Conservation (phyloP, 1,284 basidiomycete species). For the Blastosporella zonata region DNA sequence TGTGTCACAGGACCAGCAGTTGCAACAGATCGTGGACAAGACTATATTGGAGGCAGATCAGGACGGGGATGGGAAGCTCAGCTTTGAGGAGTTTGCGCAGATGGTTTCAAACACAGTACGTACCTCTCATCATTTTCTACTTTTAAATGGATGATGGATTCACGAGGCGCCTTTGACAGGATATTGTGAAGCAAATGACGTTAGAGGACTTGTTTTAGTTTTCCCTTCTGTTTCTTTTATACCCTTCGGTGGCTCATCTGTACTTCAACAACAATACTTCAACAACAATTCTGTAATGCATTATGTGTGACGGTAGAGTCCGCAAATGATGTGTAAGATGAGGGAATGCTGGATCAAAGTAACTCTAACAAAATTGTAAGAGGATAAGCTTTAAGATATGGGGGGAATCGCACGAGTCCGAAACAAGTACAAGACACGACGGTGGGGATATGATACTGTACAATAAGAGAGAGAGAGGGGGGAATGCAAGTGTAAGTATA, state of each 20-base stretch:
- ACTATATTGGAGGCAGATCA: slow-evolving; percentile 99
- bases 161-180: slow-evolving; percentile 38
- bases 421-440: slow-evolving; percentile 10
- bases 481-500: neutral
- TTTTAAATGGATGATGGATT: slow-evolving; percentile 2
- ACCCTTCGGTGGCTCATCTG: slow-evolving; percentile 16
- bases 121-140: slow-evolving; percentile 11
- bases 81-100: slow-evolving; percentile 93
- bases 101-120: slow-evolving; percentile 96
- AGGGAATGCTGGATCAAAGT: slow-evolving; percentile 1
- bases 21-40: slow-evolving; percentile 99
- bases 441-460: slow-evolving; percentile 8
- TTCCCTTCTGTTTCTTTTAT: slow-evolving; percentile 7
- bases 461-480: neutral
- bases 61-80: slow-evolving; percentile 96
- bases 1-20: slow-evolving; percentile 84
- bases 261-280: slow-evolving; percentile 6
- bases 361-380: slow-evolving; percentile 2
- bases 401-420: slow-evolving; percentile 6
- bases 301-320: slow-evolving; percentile 4
- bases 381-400: slow-evolving; percentile 5
- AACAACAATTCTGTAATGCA: slow-evolving; percentile 13
- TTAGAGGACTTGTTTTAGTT: slow-evolving; percentile 85
- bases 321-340: neutral
- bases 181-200: slow-evolving; percentile 98